Evolutionary conservation across 1,284 basidiomycete genomes (phyloP).

Genomic region (Ganoderma resinaceum): DNA sequence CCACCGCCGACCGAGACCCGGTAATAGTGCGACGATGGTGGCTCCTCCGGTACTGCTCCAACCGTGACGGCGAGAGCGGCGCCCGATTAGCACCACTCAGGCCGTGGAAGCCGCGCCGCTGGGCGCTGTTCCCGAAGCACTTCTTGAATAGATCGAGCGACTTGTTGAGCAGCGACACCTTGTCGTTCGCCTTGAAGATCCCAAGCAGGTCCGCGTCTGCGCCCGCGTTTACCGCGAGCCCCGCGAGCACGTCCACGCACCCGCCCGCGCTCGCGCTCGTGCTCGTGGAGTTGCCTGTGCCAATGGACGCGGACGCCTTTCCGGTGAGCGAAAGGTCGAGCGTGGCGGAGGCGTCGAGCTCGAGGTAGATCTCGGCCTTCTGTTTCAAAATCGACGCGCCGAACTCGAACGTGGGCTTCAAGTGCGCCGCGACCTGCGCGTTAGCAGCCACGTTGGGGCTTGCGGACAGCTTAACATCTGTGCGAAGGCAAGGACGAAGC

Average conservation of each 20-base stretch:
- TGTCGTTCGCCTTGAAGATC: neutral
- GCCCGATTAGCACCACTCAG: too few species aligned
- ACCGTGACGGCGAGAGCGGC: neutral
- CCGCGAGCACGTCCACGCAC: slow-evolving; percentile 1
- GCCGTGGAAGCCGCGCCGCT: neutral
- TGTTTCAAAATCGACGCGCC: slow-evolving; percentile 46
- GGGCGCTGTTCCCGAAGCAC: neutral
- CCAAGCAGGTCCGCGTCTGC: neutral
- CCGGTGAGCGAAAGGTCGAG: slow-evolving; percentile 37
- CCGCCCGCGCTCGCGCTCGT: slow-evolving; percentile 13
- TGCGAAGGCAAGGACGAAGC: too few species aligned
- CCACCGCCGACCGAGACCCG: neutral
- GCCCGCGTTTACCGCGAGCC: neutral
- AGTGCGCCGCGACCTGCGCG: slow-evolving; percentile 46
- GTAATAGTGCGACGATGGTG: neutral
- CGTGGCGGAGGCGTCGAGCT: slow-evolving; percentile 50
- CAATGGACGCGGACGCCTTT: slow-evolving; percentile 18
- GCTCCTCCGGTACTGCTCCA: neutral
- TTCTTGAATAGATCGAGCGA: slow-evolving; percentile 11
- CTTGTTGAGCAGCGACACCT: neutral
- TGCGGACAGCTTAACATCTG: slow-evolving; percentile 50
- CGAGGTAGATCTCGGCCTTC: slow-evolving; percentile 45
- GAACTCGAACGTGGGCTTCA: slow-evolving; percentile 30
- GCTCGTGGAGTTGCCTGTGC: neutral
- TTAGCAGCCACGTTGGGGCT: slow-evolving; percentile 48